Percentiles rank a stretch among this genome's conserved stretches.
phyloP scores from a whole-genome alignment of 805 yeast species.

The Zygosaccharomyces bailii region DNA sequence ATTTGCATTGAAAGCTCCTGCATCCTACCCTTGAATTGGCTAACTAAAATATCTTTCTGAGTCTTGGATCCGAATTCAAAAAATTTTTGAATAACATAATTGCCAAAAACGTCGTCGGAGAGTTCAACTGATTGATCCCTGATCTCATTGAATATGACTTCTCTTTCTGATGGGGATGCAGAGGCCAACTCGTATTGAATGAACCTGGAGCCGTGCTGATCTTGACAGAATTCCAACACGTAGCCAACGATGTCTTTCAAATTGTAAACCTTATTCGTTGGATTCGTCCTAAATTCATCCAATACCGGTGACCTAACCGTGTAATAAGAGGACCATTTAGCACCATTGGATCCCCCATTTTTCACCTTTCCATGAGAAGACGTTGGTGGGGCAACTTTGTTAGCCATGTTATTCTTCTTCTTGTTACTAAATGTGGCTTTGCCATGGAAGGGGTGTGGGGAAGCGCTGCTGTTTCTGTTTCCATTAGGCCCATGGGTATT shows the following conservation, averaged over 20 bases:
- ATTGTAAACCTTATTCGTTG: constrained; percentile 51
- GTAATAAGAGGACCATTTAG: constrained; percentile 4
- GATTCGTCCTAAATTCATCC: constrained; percentile 76
- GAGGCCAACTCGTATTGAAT: constrained; percentile 81
- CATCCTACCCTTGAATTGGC: constrained; percentile 56
- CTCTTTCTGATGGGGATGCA: constrained; percentile 67
- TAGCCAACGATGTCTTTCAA: constrained; percentile 79
- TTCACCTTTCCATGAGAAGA: constrained; percentile 14
- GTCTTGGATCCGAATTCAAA: constrained; percentile 75
- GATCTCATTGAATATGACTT: constrained; percentile 78
- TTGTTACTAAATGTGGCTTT: constrained; percentile 20
- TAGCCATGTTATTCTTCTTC: constrained; percentile 5
- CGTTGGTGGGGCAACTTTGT: constrained; percentile 21
- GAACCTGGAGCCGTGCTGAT: constrained; percentile 96
- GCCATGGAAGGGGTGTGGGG: not conserved
- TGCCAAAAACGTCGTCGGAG: constrained; percentile 97
- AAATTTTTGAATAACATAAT: constrained; percentile 91
- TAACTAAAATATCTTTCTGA: constrained; percentile 67
- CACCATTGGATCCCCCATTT: constrained; percentile 5
- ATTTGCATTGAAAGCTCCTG: constrained; percentile 79
- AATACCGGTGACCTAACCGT: constrained; percentile 63
- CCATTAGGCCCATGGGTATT: not conserved
- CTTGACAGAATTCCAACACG: constrained; percentile 87
- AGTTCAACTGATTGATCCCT: constrained; percentile 68
- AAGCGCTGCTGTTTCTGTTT: constrained; percentile 5